Conservation (phyloP, 2,329 filamentous ascomycete species). For the Macrophomina pseudophaseolina region DNA sequence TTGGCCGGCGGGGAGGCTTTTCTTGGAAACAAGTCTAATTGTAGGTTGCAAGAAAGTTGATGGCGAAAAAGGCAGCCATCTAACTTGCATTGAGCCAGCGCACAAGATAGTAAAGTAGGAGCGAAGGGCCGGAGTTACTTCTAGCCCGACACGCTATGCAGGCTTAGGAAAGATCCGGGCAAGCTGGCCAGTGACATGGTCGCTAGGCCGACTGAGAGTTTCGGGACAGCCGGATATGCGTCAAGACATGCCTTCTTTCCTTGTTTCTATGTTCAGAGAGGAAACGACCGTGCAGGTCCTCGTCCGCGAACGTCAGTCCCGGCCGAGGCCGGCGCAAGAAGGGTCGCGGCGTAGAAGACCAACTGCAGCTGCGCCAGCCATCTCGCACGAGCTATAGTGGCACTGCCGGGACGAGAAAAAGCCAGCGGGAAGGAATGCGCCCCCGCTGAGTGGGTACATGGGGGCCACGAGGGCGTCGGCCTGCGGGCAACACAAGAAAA, state of each 20-base stretch:
- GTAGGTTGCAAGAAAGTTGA: not conserved
- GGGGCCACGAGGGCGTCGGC: not conserved
- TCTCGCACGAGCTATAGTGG: not conserved
- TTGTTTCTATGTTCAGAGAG: not conserved
- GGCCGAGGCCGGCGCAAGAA: not conserved
- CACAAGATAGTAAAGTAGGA: not conserved
- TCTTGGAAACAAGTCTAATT: not conserved
- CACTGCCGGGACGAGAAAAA: too few species aligned
- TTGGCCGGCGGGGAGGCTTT: not conserved
- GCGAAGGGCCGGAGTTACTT: not conserved
- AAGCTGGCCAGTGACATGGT: not conserved
- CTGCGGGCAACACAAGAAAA: not conserved
- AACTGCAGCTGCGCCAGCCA: not conserved
- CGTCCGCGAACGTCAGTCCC: not conserved
- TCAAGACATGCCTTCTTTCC: not conserved
- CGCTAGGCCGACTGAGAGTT: not conserved
- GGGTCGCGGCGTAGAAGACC: not conserved
- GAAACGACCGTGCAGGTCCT: not conserved
- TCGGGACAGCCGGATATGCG: not conserved
- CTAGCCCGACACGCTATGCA: not conserved
- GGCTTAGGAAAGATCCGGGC: not conserved
- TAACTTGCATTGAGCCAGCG: not conserved
- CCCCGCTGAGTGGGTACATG: not conserved
- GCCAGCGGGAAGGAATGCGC: not conserved
- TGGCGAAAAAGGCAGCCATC: not conserved